Evolutionary conservation across 768 basidiomycete species (phyloP), one percentile per base, ranked within the genome.

Genomic region (Tylopilus sp.): DNA sequence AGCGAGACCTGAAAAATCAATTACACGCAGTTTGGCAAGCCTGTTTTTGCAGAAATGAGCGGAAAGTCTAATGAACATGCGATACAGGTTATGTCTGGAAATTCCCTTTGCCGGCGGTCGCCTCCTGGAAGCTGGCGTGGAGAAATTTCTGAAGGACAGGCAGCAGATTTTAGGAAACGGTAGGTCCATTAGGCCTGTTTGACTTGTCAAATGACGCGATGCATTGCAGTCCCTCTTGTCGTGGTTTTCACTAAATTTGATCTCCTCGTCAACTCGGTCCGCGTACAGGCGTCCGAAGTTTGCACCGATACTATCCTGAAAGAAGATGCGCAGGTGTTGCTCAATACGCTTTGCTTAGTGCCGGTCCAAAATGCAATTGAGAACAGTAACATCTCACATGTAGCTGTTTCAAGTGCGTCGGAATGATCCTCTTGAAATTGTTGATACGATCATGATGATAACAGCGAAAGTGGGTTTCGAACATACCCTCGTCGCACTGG

Each of bases 221-320:
- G n/a, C n/a, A n/a, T 38, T 22, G 19, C 19, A 38, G 37, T 38
- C 14, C 37, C 34, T 17, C 9, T 36, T 8, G 34, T 36, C 16
- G 34, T 36, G 6, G 34, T 36, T 5, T 19, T 41, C 10, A 59
- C 56, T 6, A 58, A 59, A 21, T 36, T 49, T 10, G 55, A 58
- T 28, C n/a, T 31, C 2, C 43, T 58, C n/a, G 44, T 24, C 2
- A 37, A 46, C 6, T 30, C 1, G 43, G 24, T 16, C 25, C 4
- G 2, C n/a, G 8, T 22, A 22, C 19, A 22, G 37, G 11, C 5
- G 22, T 9, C 19, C 37, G 9, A 38, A 22, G 19, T 21, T 16
- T 36, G 12, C 4, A 3, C 16, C 16, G 34, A 36, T 3, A 10
- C 19, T 8, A 14, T 25, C 3, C 2, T 25, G 14, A 33, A 25